A percentile compares a stretch with the other conserved stretches of the same genome.
Evolutionary conservation across 768 basidiomycete genomes (phyloP).

Genomic region (Paxillus rubicundulus): DNA sequence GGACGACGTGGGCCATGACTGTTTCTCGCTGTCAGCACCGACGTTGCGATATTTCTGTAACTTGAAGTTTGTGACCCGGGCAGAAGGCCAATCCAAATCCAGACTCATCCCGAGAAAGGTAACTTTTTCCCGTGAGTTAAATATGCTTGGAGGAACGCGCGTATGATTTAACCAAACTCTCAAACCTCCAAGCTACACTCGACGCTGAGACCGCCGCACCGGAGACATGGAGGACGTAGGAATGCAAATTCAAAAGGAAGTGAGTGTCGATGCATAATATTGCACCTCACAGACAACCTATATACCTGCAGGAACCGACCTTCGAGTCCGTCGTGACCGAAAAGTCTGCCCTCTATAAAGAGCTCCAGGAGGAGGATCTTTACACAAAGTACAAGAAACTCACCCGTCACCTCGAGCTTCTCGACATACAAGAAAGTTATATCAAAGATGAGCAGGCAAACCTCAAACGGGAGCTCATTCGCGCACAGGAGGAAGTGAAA

Average conservation of each 20-base stretch:
- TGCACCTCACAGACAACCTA: slow-evolving; percentile 5
- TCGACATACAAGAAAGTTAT: slow-evolving; percentile 92
- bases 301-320: slow-evolving; percentile 69
- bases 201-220: slow-evolving; percentile 11
- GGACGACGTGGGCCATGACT: slow-evolving; percentile 82
- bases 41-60: neutral
- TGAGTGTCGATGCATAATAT: slow-evolving; percentile 33
- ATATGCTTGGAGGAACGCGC: slow-evolving; percentile 25
- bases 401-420: slow-evolving; percentile 90
- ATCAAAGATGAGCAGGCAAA: slow-evolving; percentile 99
- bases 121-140: slow-evolving; percentile 28
- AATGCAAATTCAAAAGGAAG: slow-evolving; percentile 80
- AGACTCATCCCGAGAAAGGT: slow-evolving; percentile 19
- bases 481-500: slow-evolving; percentile 99
- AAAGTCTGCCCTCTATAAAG: slow-evolving; percentile 83
- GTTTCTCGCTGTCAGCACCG: slow-evolving; percentile 7
- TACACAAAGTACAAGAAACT: slow-evolving; percentile 98
- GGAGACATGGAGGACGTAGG: slow-evolving; percentile 83
- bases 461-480: slow-evolving; percentile 94
- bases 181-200: neutral
- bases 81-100: neutral
- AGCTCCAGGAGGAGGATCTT: slow-evolving; percentile 87
- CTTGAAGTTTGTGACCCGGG: no score
- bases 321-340: slow-evolving; percentile 86
- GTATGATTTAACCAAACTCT: slow-evolving; percentile 5